Evolutionary conservation across 2,329 filamentous ascomycete genomes (phyloP), one percentile per base, ranked within the genome.

Genomic region (Cladosporium sp.): DNA sequence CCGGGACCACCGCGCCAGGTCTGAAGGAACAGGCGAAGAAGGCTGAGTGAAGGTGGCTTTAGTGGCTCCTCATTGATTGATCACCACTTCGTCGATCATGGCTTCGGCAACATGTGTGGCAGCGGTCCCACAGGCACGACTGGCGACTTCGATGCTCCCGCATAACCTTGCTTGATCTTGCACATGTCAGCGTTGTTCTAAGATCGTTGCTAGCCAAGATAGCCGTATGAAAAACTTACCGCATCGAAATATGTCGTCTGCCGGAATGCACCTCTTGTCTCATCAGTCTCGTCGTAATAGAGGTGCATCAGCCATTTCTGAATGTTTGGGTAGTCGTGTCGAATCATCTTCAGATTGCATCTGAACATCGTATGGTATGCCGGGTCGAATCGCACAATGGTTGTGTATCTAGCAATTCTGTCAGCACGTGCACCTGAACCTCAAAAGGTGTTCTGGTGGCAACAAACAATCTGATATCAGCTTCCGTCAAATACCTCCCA

Each of bases 341-440:
- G 75, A 59, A 88, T 84, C 66, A 82, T 84, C 65, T 81, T 84
- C 17, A 87, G 66, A 61, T 88, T 88, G 65, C 84, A 88, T 75
- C 89, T 89, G 80, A 93, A 93, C 75, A 92, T 88, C 76, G 94
- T 90, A 55, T 95, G 88, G 70, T 95, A 95, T 67, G 90, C 88
- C 30, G 82, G 76, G 63, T 92, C 88, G 66, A 90, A 90, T 2
- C 88, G 84, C 62, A 89, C 78, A 50, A 91, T 83, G 4, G 88
- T 91, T 14, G 88, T 87, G 69, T 82, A 71, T 39, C 62, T 64
- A 22, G 5, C 12, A 30, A 11, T 14, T 1, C 7, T 19, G 37
- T 59, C 38, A 61, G 55, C 45, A 37, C 8, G 38, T 14, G 5
- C 11, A 12, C 40, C n/a, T 58, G 56, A 19, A 59, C 45, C 17